Evolutionary conservation across 2,329 filamentous ascomycete genomes (phyloP).

Genomic region (Aspergillus fumigatus): DNA sequence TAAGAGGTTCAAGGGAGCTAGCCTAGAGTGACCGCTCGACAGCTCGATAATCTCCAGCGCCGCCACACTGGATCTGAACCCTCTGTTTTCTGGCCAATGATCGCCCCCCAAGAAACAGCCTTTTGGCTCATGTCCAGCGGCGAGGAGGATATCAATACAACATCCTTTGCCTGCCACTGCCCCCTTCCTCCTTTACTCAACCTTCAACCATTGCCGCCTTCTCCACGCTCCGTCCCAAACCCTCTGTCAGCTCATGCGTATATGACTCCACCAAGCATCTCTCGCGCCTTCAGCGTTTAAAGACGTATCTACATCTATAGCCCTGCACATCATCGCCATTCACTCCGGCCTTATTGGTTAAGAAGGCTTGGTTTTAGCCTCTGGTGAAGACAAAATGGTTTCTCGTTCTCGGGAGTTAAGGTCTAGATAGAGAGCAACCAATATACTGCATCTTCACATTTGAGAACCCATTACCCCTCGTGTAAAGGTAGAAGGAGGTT

Average conservation of each 20-base stretch:
- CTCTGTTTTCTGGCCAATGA: neutral
- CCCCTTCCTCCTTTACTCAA: neutral
- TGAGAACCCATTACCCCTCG: neutral
- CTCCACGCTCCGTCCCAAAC: neutral
- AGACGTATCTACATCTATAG: neutral
- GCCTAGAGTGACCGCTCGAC: constrained; percentile 40
- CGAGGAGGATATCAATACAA: neutral
- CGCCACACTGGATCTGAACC: neutral
- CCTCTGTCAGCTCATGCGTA: neutral
- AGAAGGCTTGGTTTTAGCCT: neutral
- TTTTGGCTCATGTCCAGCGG: neutral
- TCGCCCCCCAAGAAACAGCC: neutral
- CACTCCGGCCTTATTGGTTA: neutral
- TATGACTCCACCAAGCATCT: neutral
- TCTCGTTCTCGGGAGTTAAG: neutral
- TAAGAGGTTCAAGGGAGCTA: constrained; percentile 63
- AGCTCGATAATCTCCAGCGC: neutral
- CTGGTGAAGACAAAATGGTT: neutral
- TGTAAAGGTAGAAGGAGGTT: neutral
- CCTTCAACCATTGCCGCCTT: neutral
- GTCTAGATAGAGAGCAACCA: neutral
- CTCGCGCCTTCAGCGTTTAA: neutral
- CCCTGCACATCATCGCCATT: neutral
- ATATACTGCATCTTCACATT: neutral
- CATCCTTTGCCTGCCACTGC: neutral